Evolutionary conservation across 2,329 filamentous ascomycete species (phyloP).

Genomic region (Colletotrichum trifolii): DNA sequence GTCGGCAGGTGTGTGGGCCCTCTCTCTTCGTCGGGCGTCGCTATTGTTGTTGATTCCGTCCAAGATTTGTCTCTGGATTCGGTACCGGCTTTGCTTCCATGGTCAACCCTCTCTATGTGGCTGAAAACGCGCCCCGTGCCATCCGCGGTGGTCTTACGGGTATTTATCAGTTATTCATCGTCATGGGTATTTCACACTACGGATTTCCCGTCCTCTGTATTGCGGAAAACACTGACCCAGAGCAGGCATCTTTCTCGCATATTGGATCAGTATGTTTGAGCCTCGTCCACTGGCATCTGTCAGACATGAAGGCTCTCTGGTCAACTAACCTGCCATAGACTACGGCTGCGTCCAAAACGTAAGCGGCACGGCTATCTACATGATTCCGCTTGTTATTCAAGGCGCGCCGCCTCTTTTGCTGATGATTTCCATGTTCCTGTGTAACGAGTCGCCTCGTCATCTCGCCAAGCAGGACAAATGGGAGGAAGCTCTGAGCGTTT

Average conservation of each 20-base stretch:
- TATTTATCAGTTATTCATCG: constrained; percentile 62
- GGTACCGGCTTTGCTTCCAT: constrained; percentile 63
- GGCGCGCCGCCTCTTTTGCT: constrained; percentile 52
- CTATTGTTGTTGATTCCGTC: too few species aligned
- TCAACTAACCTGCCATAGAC: neutral
- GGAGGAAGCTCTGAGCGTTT: constrained; percentile 50
- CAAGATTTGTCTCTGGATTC: constrained; percentile 59
- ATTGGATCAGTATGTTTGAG: constrained; percentile 43
- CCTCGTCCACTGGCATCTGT: too few species aligned
- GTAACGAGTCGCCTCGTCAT: constrained; percentile 52
- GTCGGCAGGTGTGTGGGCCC: constrained; percentile 54
- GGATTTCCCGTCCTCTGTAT: too few species aligned
- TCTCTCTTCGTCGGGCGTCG: too few species aligned
- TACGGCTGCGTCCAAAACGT: constrained; percentile 43
- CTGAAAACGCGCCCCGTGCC: constrained; percentile 65
- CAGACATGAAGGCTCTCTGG: too few species aligned
- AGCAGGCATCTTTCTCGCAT: constrained; percentile 54
- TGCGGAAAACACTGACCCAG: too few species aligned
- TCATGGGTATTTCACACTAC: constrained; percentile 48
- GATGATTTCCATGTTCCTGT: constrained; percentile 47
- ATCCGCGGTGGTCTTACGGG: constrained; percentile 63
- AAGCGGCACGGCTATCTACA: constrained; percentile 20
- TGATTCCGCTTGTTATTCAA: constrained; percentile 56
- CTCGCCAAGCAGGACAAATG: constrained; percentile 48
- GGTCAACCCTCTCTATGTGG: constrained; percentile 68